phyloP scores from a whole-genome alignment of 2,329 filamentous ascomycete species.

The Claviceps africana region DNA sequence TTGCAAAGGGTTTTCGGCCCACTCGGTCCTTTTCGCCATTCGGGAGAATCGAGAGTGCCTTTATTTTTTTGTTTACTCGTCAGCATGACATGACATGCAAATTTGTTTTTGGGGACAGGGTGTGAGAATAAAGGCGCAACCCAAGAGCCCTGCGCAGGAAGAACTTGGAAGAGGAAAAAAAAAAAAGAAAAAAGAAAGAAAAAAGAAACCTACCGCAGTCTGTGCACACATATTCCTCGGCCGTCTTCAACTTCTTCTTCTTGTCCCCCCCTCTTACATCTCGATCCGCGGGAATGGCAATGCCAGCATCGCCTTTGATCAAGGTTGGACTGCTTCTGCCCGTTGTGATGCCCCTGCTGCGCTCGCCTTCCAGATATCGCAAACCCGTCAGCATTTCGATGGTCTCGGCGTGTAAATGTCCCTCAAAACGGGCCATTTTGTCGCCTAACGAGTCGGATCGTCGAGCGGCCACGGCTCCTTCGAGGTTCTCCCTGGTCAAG shows the following conservation, averaged over 20 bases:
- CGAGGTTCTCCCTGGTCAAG: constrained; percentile 67
- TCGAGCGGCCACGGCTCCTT: constrained; percentile 51
- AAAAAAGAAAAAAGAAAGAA: neutral
- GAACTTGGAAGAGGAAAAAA: no score
- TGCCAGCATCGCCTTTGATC: constrained; percentile 74
- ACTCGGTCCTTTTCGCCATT: constrained; percentile 88
- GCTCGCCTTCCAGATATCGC: constrained; percentile 75
- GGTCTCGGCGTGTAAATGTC: constrained; percentile 62
- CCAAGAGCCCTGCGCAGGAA: no score
- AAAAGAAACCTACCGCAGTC: constrained; percentile 56
- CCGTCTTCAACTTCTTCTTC: constrained; percentile 74
- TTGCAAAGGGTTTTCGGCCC: constrained; percentile 94
- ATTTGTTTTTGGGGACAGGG: neutral
- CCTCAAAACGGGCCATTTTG: constrained; percentile 74
- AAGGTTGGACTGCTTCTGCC: constrained; percentile 69
- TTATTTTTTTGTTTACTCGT: neutral
- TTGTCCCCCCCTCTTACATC: constrained; percentile 61
- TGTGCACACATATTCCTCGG: constrained; percentile 85
- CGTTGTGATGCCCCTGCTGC: constrained; percentile 76
- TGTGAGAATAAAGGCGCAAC: neutral
- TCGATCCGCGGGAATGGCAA: constrained; percentile 68
- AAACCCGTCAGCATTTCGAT: constrained; percentile 90
- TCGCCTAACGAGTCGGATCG: constrained; percentile 66
- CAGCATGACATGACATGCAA: neutral
- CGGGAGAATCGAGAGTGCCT: constrained; percentile 78